Evolutionary conservation across 208 protist species (phyloP), one percentile per base, ranked within the genome.

Genomic region (Leptomonas seymouri): DNA sequence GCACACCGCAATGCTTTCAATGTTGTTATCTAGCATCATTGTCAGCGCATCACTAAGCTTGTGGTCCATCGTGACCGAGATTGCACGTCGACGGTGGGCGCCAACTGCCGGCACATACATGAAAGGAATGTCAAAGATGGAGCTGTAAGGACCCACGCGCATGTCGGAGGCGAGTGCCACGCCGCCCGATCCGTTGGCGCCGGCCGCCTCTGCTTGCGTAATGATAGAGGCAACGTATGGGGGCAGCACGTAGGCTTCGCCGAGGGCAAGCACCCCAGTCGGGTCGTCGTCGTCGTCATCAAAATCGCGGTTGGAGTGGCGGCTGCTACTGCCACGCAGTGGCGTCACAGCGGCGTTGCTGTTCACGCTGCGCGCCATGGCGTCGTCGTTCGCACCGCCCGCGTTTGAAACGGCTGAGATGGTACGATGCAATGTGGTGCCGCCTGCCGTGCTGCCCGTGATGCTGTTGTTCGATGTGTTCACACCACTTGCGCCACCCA

Each of bases 111-210:
- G 86, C n/a, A 93, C 54, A 60, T 92, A 74, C 53, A 75, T 74
- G 61, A 97, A 89, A 14, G 89, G 88, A 5, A 94, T 67, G 69
- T 94, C 88, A 36, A 93, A 86, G 67, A 95, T 90, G 36, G 82
- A 80, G 54, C 65, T 62, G 67, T 92, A 94, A 0, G 86, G 86
- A 0, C 88, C 91, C 1, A 91, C 85, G 23, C 61, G 58, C 31
- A 66, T 68, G 46, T 76, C 71, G 44, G 71, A 70, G 44, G 63
- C 71, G 71, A 76, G 66, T 44, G 62, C 71, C 8, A 76, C 63
- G 45, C 74, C 60, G 46, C 82, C 67, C 51, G 81, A 54, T 34
- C 83, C 61, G 59, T 71, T 57, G 77, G 67, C 53, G 11, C 70
- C 66, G 15, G 71, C 58, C 9, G 72, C 62, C 64, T 84, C 79